Evolutionary conservation across 192 early-diverging fungal genomes (phyloP).

Genomic region (Rhizoclosmatium globosum): DNA sequence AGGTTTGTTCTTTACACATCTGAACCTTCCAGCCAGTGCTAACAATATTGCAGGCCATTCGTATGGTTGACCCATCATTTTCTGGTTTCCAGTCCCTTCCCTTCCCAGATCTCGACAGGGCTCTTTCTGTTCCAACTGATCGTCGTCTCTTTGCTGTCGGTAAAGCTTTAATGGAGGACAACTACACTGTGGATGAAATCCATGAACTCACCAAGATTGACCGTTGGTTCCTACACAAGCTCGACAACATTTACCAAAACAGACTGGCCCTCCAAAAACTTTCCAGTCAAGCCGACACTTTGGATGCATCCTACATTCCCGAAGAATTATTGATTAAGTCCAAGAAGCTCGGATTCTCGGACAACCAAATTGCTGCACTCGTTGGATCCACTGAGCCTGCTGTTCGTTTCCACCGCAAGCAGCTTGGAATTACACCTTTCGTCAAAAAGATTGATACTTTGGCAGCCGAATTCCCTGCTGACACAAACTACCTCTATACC

Average conservation of each 20-base stretch:
- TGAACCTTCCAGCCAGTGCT: not conserved
- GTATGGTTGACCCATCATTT: slow-evolving; percentile 93
- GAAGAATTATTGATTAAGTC: slow-evolving; percentile 69
- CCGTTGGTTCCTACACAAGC: slow-evolving; percentile 90
- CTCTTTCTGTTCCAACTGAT: slow-evolving; percentile 78
- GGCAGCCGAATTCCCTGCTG: slow-evolving; percentile 95
- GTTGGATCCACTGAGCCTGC: slow-evolving; percentile 57
- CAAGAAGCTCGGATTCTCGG: slow-evolving; percentile 91
- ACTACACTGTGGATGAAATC: slow-evolving; percentile 78
- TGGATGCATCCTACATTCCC: slow-evolving; percentile 59
- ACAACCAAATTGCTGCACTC: slow-evolving; percentile 80
- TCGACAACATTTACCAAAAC: slow-evolving; percentile 79
- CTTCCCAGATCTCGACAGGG: slow-evolving; percentile 63
- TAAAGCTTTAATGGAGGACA: slow-evolving; percentile 81
- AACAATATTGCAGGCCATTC: slow-evolving; percentile 66
- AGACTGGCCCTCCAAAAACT: slow-evolving; percentile 58
- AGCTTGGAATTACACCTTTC: slow-evolving; percentile 81
- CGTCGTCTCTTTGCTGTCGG: slow-evolving; percentile 84
- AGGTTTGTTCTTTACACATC: slow-evolving; percentile 51
- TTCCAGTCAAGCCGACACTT: slow-evolving; percentile 27
- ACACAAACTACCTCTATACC: slow-evolving; percentile 97
- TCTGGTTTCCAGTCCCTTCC: slow-evolving; percentile 78
- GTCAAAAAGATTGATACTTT: slow-evolving; percentile 97
- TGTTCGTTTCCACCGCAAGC: slow-evolving; percentile 76
- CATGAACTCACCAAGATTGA: slow-evolving; percentile 88